Evolutionary conservation across 176 grass and related monocot genomes (phyloP).

Genomic region (Oryza meridionalis): DNA sequence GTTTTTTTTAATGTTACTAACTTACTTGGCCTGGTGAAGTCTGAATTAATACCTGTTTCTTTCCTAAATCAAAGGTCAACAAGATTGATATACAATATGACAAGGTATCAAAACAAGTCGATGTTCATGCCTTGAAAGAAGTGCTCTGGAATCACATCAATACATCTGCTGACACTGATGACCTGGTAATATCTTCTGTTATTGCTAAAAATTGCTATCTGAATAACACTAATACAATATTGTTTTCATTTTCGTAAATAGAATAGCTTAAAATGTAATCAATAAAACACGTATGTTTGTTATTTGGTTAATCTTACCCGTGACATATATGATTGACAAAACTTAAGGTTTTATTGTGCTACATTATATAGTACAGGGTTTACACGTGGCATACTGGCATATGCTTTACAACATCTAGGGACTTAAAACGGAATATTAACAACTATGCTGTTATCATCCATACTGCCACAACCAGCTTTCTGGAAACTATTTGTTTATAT

Average conservation of each 20-base stretch:
- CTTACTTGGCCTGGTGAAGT: conserved; percentile 19
- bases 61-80: conserved; percentile 65
- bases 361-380: not conserved
- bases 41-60: conserved; percentile 35
- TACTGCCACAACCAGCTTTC: not conserved
- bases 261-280: conserved; percentile 4
- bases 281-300: not conserved
- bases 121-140: conserved; percentile 97
- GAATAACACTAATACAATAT: conserved; percentile 2
- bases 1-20: not conserved
- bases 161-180: conserved; percentile 53
- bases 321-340: conserved; percentile 5
- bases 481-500: not conserved
- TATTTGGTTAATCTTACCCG: not conserved
- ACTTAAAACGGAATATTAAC: not conserved
- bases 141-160: conserved; percentile 90
- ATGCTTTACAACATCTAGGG: not conserved
- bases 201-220: conserved; percentile 3
- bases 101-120: conserved; percentile 96
- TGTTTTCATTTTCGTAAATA: not conserved
- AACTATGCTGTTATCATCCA: conserved; percentile 1
- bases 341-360: not conserved
- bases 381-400: not conserved
- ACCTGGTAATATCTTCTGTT: conserved; percentile 47
- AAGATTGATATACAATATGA: conserved; percentile 93